These are phyloP conservation scores for Salvia sclarea DNA, from an alignment of 305 asterid species.

Conservation along the genomic window DNA sequence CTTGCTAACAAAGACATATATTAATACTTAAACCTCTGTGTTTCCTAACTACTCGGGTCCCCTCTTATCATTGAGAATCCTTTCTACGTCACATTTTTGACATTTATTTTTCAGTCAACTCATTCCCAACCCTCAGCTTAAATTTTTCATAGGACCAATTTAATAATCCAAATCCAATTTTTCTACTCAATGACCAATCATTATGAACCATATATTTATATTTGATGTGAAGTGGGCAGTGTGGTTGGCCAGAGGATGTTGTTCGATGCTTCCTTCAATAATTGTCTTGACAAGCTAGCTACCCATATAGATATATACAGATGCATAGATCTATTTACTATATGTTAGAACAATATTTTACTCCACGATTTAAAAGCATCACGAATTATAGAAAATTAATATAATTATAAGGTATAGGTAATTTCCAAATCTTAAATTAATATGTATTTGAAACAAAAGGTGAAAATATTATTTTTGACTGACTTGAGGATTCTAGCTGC, in stretches of 20 bases:
- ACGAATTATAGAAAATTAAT: no score
- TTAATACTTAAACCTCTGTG: conserved; percentile 39
- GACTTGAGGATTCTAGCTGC: no score
- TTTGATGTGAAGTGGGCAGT: conserved; percentile 28
- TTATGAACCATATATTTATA: conserved; percentile 13
- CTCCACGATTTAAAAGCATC: no score
- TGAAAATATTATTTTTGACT: no score
- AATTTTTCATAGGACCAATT: conserved; percentile 13
- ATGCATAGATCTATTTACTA: no score
- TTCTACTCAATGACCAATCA: conserved; percentile 18
- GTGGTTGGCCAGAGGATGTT: conserved; percentile 25
- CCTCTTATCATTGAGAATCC: conserved; percentile 56
- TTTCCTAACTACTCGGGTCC: conserved; percentile 62
- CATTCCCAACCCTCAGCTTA: conserved; percentile 1
- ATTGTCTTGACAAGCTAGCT: no score
- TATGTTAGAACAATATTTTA: no score
- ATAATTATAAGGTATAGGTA: no score
- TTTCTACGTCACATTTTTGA: conserved; percentile 50
- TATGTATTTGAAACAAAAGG: no score
- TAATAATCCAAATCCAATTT: background rate
- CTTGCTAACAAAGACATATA: conserved; percentile 32
- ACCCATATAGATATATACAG: no score
- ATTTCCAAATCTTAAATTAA: no score
- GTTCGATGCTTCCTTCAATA: conserved; percentile 11
- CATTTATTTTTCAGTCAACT: conserved; percentile 52